phyloP scores from a whole-genome alignment of 1,139 yeast genomes.

The Magnusiomyces sp. region DNA sequence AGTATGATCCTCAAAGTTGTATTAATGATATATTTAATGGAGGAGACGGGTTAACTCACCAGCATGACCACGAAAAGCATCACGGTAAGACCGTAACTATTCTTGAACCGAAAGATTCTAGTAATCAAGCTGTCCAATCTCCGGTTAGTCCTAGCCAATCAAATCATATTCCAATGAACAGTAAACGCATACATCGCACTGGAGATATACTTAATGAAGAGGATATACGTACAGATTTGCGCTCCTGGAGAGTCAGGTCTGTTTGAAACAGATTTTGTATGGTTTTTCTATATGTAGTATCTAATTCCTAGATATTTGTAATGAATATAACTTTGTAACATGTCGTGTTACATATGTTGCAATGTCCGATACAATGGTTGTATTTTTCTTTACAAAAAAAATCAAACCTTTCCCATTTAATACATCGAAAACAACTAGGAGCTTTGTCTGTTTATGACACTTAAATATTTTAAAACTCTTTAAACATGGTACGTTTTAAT shows the following conservation, averaged over 20 bases:
- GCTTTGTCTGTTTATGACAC: no score
- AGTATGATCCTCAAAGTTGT: slow-evolving; percentile 59
- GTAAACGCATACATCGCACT: not conserved
- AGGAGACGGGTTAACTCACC: slow-evolving; percentile 52
- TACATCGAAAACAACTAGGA: no score
- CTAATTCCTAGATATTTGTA: no score
- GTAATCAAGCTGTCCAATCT: not conserved
- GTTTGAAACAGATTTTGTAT: not conserved
- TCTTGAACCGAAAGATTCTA: not conserved
- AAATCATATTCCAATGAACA: not conserved
- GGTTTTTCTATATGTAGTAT: no score
- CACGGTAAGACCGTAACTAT: not conserved
- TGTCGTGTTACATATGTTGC: no score
- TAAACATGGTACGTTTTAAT: not conserved
- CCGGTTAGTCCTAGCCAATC: not conserved
- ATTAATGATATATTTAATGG: slow-evolving; percentile 68
- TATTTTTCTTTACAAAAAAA: no score
- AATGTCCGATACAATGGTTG: no score
- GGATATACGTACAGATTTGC: slow-evolving; percentile 12
- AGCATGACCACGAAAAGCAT: not conserved
- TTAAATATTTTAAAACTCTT: not conserved
- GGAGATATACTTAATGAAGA: slow-evolving; percentile 10
- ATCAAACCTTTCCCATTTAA: no score
- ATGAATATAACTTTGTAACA: no score
- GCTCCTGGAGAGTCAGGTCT: slow-evolving; percentile 10